phyloP scores from a whole-genome alignment of 1,284 basidiomycete species.

The Puccinia horiana region DNA sequence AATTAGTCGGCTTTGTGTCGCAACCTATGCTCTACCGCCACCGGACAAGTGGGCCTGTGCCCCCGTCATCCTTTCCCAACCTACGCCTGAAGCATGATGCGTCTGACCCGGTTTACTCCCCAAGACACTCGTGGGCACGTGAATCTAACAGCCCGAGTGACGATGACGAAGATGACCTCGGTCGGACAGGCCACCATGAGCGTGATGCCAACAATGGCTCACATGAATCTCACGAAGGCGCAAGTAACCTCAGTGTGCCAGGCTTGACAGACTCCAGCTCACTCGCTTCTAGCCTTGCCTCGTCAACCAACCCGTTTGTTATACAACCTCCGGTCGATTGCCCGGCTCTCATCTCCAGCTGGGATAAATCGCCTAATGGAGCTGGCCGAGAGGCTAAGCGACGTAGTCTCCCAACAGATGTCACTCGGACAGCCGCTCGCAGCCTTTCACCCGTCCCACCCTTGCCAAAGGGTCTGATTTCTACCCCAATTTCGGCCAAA shows the following conservation, averaged over 20 bases:
- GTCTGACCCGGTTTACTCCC: neutral
- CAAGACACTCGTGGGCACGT: conserved; percentile 26
- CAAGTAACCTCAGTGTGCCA: conserved; percentile 43
- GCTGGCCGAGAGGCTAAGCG: conserved; percentile 42
- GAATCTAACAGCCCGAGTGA: conserved; percentile 35
- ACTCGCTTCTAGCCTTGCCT: conserved; percentile 47
- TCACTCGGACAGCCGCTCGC: neutral
- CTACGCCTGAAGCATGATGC: conserved; percentile 1
- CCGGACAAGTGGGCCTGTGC: neutral
- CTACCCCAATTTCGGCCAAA: conserved; percentile 10
- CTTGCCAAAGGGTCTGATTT: neutral
- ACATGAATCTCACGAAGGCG: conserved; percentile 45
- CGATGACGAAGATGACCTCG: conserved; percentile 42
- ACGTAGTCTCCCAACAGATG: conserved; percentile 41
- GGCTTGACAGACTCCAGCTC: conserved; percentile 49
- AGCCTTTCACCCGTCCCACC: conserved; percentile 12
- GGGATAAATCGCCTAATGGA: conserved; percentile 27
- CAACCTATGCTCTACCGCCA: conserved; percentile 19
- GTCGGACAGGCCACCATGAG: conserved; percentile 10
- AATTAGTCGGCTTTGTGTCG: neutral
- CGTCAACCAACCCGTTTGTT: conserved; percentile 21
- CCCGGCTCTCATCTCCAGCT: neutral
- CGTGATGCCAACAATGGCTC: conserved; percentile 36
- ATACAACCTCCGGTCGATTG: neutral
- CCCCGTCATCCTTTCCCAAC: neutral